These are phyloP conservation scores for Agrostemma githago DNA, from an alignment of 148 eudicot species.

Conservation along the genomic window DNA sequence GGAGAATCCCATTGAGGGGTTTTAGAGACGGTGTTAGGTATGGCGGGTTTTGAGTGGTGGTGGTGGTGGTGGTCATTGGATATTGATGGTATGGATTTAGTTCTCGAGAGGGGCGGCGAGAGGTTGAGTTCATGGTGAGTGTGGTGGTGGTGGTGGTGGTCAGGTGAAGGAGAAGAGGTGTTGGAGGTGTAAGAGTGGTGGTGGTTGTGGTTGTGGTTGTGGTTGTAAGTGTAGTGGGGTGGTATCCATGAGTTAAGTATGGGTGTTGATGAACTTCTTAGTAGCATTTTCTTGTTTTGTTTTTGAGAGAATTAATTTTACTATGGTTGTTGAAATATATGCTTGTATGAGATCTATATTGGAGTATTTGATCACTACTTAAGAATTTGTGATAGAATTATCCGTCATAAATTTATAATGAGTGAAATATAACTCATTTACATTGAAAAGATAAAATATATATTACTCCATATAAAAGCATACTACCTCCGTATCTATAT, in stretches of 20 bases:
- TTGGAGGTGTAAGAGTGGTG: neutral
- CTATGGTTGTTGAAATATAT: neutral
- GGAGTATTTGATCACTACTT: too few species aligned
- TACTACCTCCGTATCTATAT: too few species aligned
- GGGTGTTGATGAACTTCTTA: constrained; percentile 46
- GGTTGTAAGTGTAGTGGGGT: neutral
- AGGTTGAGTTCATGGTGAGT: neutral
- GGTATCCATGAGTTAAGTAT: constrained; percentile 34
- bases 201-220: neutral
- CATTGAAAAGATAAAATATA: too few species aligned
- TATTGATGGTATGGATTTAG: constrained; percentile 23
- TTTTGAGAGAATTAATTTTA: neutral
- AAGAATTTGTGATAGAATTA: too few species aligned
- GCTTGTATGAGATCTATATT: too few species aligned
- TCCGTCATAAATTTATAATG: too few species aligned
- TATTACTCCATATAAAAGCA: too few species aligned
- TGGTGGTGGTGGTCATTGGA: neutral
- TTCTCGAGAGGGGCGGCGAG: constrained; percentile 9
- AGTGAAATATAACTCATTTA: too few species aligned
- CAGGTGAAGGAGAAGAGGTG: constrained; percentile 16
- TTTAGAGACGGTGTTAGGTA: constrained; percentile 1
- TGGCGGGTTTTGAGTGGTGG: constrained; percentile 4
- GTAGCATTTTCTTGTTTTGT: constrained; percentile 16
- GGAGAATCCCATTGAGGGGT: neutral
- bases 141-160: neutral